Evolutionary conservation across 805 yeast genomes (phyloP).

Genomic region (Pichia eremophila): DNA sequence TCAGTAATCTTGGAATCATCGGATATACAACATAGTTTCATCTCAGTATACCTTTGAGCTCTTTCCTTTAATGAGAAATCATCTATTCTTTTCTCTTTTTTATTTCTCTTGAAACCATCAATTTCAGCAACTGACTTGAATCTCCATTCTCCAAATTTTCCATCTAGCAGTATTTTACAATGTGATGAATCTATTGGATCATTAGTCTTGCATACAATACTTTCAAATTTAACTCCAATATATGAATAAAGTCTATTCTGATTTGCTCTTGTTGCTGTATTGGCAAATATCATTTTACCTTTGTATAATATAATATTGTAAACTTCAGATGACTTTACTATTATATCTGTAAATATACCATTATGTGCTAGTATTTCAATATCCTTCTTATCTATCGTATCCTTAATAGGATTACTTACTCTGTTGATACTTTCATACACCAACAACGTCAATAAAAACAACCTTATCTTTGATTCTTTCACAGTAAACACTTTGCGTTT

Average conservation of each 20-base stretch:
- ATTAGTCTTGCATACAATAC: constrained; percentile 3
- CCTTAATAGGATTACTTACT: background rate
- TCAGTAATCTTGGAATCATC: background rate
- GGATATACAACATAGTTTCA: constrained; percentile 4
- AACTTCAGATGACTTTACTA: background rate
- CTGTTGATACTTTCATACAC: constrained; percentile 2
- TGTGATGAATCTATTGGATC: constrained; percentile 7
- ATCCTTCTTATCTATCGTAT: background rate
- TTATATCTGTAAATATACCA: constrained; percentile 9
- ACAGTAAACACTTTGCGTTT: background rate
- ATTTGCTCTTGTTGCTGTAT: constrained; percentile 4
- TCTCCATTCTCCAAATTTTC: constrained; percentile 7
- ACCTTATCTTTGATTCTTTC: constrained; percentile 2
- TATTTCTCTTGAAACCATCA: background rate
- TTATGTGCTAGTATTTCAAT: constrained; percentile 9
- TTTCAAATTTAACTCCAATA: constrained; percentile 13
- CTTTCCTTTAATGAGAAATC: background rate
- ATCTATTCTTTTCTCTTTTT: background rate
- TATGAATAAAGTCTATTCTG: constrained; percentile 6
- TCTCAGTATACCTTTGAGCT: constrained; percentile 2
- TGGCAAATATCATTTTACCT: constrained; percentile 7
- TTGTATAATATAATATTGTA: constrained; percentile 8
- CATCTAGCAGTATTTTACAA: constrained; percentile 5
- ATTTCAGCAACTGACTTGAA: constrained; percentile 12
- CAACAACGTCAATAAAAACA: constrained; percentile 3